Evolutionary conservation across 2,329 filamentous ascomycete species (phyloP).

Genomic region (Rhexocercosporidium sp.): DNA sequence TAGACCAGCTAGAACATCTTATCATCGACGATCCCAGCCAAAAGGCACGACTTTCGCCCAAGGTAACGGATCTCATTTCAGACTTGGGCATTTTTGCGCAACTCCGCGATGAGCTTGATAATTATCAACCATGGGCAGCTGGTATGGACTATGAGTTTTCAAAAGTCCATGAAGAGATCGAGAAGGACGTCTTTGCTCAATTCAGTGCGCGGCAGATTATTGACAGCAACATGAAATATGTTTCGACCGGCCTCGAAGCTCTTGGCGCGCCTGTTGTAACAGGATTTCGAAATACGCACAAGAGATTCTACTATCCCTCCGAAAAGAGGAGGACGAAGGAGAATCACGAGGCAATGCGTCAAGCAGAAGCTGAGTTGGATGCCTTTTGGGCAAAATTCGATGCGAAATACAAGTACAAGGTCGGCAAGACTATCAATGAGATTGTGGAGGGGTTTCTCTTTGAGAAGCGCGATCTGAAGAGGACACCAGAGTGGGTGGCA

Average conservation of each 20-base stretch:
- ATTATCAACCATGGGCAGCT: background rate
- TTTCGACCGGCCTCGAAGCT: background rate
- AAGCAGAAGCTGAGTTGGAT: background rate
- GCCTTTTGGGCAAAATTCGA: background rate
- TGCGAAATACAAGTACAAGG: background rate
- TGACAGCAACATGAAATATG: background rate
- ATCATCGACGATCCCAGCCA: background rate
- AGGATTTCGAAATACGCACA: background rate
- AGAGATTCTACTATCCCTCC: background rate
- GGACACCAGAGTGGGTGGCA: background rate
- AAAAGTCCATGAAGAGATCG: too few species aligned
- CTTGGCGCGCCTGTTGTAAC: background rate
- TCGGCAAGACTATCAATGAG: background rate
- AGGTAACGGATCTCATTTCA: background rate
- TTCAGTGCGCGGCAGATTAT: background rate
- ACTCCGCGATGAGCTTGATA: background rate
- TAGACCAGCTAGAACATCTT: background rate
- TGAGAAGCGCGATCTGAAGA: background rate
- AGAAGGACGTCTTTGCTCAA: background rate
- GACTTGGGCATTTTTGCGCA: background rate
- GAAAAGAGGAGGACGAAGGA: background rate
- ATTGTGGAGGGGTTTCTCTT: background rate
- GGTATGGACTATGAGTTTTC: background rate
- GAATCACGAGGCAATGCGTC: background rate
- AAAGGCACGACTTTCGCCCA: background rate